These are phyloP conservation scores for Fraxinus latifolia DNA, from an alignment of 305 asterid genomes.

Conservation along the genomic window DNA sequence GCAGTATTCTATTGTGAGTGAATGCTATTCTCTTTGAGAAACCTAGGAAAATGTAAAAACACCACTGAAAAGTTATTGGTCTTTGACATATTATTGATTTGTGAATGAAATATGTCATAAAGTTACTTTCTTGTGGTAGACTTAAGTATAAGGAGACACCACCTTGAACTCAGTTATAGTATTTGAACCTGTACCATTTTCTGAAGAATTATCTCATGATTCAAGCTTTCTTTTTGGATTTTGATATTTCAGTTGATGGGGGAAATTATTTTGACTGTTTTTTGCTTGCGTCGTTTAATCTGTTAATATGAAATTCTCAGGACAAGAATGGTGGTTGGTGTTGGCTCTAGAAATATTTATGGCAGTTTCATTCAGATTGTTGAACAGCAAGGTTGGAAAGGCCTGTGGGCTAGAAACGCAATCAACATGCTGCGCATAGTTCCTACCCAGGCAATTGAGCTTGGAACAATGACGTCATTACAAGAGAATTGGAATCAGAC, in stretches of 20 bases:
- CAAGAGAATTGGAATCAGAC: conserved; percentile 57
- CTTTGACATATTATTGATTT: neutral
- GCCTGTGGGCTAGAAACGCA: conserved; percentile 93
- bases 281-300: neutral
- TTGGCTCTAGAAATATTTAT: conserved; percentile 68
- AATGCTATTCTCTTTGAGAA: neutral
- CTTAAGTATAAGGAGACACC: neutral
- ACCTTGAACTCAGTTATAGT: neutral
- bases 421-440: conserved; percentile 87
- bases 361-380: conserved; percentile 76
- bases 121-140: neutral
- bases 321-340: conserved; percentile 97
- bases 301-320: conserved; percentile 44
- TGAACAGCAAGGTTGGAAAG: conserved; percentile 90
- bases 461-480: conserved; percentile 69
- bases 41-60: neutral
- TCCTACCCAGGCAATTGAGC: conserved; percentile 94
- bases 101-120: neutral
- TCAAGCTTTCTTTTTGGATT: neutral
- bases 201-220: neutral
- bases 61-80: neutral
- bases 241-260: neutral
- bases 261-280: neutral
- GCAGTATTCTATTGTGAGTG: neutral
- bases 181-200: neutral